Conservation (phyloP, 352 stramenopile species). For the Pythium scleroteichum region DNA sequence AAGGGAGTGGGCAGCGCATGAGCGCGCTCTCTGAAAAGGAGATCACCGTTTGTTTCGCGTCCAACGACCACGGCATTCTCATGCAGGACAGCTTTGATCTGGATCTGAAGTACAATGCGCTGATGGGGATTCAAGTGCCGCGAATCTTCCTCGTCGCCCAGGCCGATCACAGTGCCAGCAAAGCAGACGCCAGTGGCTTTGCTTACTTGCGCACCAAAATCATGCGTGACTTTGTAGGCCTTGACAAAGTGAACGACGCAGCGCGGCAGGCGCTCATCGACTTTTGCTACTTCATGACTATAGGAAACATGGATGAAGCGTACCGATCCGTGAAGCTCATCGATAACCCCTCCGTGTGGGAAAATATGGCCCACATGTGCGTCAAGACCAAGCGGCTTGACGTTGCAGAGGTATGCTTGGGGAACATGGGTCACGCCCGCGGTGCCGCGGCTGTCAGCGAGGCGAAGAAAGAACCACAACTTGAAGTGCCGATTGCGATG, state of each 20-base stretch:
- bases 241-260: conserved; percentile 88
- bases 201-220: conserved; percentile 74
- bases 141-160: conserved; percentile 75
- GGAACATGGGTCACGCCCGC: conserved; percentile 93
- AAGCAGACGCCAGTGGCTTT: conserved; percentile 25
- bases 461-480: conserved; percentile 62
- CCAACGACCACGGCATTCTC: conserved; percentile 88
- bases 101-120: conserved; percentile 71
- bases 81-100: conserved; percentile 92
- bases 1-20: conserved; percentile 25
- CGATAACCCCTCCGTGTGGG: conserved; percentile 92
- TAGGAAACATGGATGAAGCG: conserved; percentile 95
- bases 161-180: conserved; percentile 25
- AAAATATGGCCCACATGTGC: conserved; percentile 97
- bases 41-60: conserved; percentile 91
- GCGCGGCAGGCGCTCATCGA: conserved; percentile 90
- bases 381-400: conserved; percentile 95
- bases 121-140: conserved; percentile 87
- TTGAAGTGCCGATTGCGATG: conserved; percentile 87
- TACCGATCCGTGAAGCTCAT: conserved; percentile 94
- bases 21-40: conserved; percentile 71
- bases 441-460: conserved; percentile 88
- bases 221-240: conserved; percentile 94
- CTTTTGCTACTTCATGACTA: conserved; percentile 95
- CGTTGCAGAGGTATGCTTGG: conserved; percentile 93